These are phyloP conservation scores for Phaeosphaeria sp. DNA, from an alignment of 2,329 filamentous ascomycete species.

Conservation along the genomic window DNA sequence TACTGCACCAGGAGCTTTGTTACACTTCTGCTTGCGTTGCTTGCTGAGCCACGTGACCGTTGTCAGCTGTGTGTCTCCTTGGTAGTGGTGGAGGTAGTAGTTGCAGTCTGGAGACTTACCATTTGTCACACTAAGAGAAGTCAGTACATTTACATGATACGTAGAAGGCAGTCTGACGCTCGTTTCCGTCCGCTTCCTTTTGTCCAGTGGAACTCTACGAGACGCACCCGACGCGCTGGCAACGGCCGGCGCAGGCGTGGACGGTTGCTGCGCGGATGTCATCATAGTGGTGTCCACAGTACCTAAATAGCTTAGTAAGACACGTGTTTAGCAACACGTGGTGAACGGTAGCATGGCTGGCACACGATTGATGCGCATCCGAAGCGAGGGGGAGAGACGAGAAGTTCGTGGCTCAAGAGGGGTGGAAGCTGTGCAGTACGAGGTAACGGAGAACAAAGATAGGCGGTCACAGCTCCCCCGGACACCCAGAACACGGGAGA, in stretches of 20 bases:
- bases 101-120: conserved; percentile 19
- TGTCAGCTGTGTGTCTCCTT: too few species aligned
- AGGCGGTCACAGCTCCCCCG: neutral
- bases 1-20: conserved; percentile 40
- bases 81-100: too few species aligned
- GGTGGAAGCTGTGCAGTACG: neutral
- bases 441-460: neutral
- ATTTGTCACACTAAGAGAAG: conserved; percentile 51
- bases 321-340: neutral
- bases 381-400: neutral
- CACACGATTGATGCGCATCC: neutral
- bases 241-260: conserved; percentile 12
- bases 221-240: conserved; percentile 24
- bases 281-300: conserved; percentile 1
- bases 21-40: conserved; percentile 55
- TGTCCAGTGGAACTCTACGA: conserved; percentile 51
- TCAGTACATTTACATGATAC: too few species aligned
- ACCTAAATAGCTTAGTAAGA: neutral
- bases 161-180: neutral
- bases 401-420: neutral
- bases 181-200: conserved; percentile 54
- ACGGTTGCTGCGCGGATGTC: conserved; percentile 6
- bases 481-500: neutral
- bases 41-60: conserved; percentile 29
- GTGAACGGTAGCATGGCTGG: neutral